Conservation (phyloP, 495 filamentous ascomycete species). For the Bathelium albidoporum region DNA sequence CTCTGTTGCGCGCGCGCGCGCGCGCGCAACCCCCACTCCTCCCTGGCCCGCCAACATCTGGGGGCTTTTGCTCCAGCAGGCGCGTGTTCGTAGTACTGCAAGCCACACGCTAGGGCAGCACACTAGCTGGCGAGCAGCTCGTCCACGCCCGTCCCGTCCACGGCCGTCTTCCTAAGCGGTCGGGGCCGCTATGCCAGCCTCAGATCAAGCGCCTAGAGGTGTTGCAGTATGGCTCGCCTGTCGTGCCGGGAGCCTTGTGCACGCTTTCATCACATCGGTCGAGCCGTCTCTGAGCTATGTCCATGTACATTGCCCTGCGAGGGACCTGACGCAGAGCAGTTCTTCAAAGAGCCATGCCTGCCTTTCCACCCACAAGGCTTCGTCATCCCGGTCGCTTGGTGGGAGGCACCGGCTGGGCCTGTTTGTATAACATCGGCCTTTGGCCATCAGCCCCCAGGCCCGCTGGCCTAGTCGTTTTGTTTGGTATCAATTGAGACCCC, state of each 20-base stretch:
- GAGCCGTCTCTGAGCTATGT: slow-evolving; percentile 5
- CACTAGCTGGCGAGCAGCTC: not conserved
- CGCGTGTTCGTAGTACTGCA: not conserved
- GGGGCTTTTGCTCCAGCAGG: not conserved
- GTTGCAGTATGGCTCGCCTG: slow-evolving; percentile 1
- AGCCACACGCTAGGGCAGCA: not conserved
- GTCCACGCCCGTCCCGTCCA: slow-evolving; percentile 2
- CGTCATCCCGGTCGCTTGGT: slow-evolving; percentile 4
- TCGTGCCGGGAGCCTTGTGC: slow-evolving; percentile 4
- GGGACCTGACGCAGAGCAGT: slow-evolving; percentile 4
- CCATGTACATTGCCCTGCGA: slow-evolving; percentile 5
- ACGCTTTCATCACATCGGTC: slow-evolving; percentile 6
- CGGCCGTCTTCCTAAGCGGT: slow-evolving; percentile 4
- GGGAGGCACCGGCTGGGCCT: not conserved
- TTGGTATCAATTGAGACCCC: slow-evolving; percentile 2
- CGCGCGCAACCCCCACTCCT: not conserved
- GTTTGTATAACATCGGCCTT: slow-evolving; percentile 1
- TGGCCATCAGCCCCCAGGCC: not conserved
- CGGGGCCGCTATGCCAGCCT: slow-evolving; percentile 5
- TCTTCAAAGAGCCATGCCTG: not conserved
- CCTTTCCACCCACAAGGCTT: slow-evolving; percentile 1
- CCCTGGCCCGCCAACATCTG: not conserved
- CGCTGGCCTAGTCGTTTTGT: not conserved
- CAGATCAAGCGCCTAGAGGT: slow-evolving; percentile 2
- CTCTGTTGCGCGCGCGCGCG: too few relatives aligned